These are phyloP conservation scores for Sporothrix pseudoabietina DNA, from an alignment of 2,329 filamentous ascomycete genomes.

Conservation along the genomic window DNA sequence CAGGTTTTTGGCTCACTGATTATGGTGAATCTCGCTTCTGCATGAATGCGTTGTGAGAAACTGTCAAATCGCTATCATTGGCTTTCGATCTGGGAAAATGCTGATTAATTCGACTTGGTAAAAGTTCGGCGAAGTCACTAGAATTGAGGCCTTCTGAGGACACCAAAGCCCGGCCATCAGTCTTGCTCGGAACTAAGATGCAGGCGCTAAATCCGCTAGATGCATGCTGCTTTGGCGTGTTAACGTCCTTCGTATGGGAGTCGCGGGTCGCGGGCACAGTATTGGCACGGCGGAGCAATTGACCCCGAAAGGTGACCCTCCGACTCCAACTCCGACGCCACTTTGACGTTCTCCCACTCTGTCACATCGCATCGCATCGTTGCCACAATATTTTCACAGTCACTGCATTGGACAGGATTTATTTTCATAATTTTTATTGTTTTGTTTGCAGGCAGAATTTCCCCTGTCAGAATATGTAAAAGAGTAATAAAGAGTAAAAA, in stretches of 20 bases:
- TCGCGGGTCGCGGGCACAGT: not conserved
- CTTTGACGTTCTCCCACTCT: not conserved
- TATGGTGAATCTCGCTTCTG: not conserved
- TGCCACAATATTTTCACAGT: no score
- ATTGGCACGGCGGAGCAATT: not conserved
- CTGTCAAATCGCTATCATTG: not conserved
- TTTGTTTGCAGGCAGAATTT: not conserved
- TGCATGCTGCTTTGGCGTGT: not conserved
- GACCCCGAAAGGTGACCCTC: not conserved
- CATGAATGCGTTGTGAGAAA: no score
- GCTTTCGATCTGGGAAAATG: not conserved
- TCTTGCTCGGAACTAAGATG: not conserved
- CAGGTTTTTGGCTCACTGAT: not conserved
- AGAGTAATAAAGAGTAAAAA: constrained; percentile 2
- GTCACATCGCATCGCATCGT: not conserved
- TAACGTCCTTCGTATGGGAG: not conserved
- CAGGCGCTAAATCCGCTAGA: not conserved
- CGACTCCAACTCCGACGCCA: not conserved
- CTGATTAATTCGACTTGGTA: not conserved
- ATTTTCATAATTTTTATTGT: constrained; percentile 17
- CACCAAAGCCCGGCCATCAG: not conserved
- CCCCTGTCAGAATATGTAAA: not conserved
- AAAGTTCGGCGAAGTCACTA: not conserved
- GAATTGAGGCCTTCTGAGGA: not conserved
- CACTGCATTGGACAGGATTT: not conserved